These are phyloP conservation scores for Coemansia sp. DNA, from an alignment of 192 early-diverging fungal species.

Conservation along the genomic window DNA sequence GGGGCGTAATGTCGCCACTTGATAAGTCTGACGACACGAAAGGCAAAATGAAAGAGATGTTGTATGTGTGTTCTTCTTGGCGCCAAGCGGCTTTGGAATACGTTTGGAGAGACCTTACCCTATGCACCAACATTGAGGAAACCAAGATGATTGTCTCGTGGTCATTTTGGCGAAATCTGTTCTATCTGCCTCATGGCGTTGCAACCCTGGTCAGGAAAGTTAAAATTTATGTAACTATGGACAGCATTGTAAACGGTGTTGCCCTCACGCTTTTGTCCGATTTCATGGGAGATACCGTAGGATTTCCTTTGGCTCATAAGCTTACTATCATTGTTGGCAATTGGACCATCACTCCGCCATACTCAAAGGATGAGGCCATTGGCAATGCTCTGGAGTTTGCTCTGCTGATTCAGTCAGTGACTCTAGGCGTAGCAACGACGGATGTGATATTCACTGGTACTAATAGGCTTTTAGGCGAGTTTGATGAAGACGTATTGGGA, in stretches of 20 bases:
- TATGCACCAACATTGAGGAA: neutral
- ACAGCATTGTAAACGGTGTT: neutral
- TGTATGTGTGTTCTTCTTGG: neutral
- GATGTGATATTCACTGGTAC: neutral
- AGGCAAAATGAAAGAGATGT: neutral
- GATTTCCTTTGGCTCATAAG: neutral
- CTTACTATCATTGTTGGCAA: neutral
- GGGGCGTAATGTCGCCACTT: neutral
- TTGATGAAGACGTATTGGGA: neutral
- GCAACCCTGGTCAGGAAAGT: neutral
- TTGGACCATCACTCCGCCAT: neutral
- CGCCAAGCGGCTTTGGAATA: neutral
- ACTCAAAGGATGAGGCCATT: neutral
- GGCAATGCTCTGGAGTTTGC: neutral
- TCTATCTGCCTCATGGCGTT: neutral
- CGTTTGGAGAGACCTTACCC: neutral
- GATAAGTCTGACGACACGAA: neutral
- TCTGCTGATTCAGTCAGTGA: neutral
- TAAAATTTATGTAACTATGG: neutral
- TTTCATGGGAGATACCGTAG: neutral
- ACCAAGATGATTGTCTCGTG: neutral
- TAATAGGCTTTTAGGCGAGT: neutral
- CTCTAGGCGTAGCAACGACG: neutral
- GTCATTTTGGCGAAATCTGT: neutral
- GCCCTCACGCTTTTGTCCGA: neutral